These are phyloP conservation scores for Hysterium pulicare DNA, from an alignment of 2,329 filamentous ascomycete species.

Conservation along the genomic window DNA sequence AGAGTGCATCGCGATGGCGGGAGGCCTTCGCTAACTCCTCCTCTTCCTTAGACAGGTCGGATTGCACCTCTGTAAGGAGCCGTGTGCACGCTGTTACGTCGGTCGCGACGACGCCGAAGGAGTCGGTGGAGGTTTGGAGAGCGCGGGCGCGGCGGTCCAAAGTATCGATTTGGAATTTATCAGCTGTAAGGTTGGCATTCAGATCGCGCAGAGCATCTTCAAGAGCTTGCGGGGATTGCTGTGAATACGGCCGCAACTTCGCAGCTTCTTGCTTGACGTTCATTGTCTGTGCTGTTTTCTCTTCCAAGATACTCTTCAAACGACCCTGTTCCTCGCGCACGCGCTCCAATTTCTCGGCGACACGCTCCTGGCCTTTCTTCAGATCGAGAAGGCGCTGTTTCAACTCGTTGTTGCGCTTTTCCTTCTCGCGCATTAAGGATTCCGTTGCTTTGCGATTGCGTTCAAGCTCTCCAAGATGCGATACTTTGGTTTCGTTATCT, in stretches of 20 bases:
- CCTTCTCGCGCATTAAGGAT: slow-evolving; percentile 77
- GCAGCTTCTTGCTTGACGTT: slow-evolving; percentile 77
- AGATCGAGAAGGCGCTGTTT: slow-evolving; percentile 80
- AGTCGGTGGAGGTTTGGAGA: slow-evolving; percentile 86
- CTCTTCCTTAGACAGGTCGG: slow-evolving; percentile 86
- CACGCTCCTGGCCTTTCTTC: slow-evolving; percentile 74
- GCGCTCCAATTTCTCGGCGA: slow-evolving; percentile 77
- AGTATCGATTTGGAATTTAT: slow-evolving; percentile 81
- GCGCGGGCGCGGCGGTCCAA: slow-evolving; percentile 85
- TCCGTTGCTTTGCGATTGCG: slow-evolving; percentile 78
- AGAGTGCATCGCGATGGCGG: slow-evolving; percentile 80
- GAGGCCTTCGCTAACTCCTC: slow-evolving; percentile 79
- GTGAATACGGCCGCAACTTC: slow-evolving; percentile 87
- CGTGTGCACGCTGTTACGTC: slow-evolving; percentile 88
- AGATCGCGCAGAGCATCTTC: slow-evolving; percentile 80
- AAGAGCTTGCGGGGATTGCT: slow-evolving; percentile 80
- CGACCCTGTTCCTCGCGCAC: slow-evolving; percentile 76
- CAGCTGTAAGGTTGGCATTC: slow-evolving; percentile 69
- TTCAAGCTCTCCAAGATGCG: slow-evolving; percentile 74
- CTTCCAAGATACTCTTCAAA: slow-evolving; percentile 68
- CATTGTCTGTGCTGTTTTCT: slow-evolving; percentile 67
- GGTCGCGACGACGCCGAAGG: slow-evolving; percentile 76
- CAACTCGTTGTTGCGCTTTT: slow-evolving; percentile 79
- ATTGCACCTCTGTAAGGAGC: slow-evolving; percentile 79
- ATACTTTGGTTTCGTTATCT: slow-evolving; percentile 85